A percentile compares a stretch with the other conserved stretches of the same genome.
Conservation (phyloP, 305 asterid species). For the Rubia peregrina region DNA sequence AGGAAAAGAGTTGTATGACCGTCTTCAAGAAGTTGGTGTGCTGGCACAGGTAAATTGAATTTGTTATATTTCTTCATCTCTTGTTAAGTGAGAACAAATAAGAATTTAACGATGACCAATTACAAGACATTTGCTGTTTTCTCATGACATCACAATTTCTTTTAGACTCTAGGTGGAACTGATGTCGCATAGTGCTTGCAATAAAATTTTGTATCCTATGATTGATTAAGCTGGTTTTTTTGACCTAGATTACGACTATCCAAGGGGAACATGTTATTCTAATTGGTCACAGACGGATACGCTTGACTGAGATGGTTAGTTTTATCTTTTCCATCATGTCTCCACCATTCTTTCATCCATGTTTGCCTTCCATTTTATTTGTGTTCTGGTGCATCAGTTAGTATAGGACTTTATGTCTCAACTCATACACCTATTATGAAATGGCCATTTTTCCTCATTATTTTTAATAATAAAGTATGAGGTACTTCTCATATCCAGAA, state of each 20-base stretch:
- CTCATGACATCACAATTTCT: background rate
- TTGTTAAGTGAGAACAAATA: background rate
- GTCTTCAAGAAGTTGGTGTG: constrained; percentile 93
- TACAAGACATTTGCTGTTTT: background rate
- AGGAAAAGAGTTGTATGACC: constrained; percentile 75
- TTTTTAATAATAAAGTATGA: background rate
- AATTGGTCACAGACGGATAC: constrained; percentile 92
- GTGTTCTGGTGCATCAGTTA: constrained; percentile 5
- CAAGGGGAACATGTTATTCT: constrained; percentile 92
- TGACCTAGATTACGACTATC: constrained; percentile 74
- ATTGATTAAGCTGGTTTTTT: constrained; percentile 32
- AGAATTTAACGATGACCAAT: background rate
- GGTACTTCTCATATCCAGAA: background rate
- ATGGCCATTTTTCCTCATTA: background rate
- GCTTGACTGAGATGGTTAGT: constrained; percentile 77
- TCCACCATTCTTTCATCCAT: background rate
- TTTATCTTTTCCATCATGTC: background rate
- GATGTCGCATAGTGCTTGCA: background rate
- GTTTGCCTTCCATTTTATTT: background rate
- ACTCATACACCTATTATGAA: background rate
- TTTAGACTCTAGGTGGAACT: background rate
- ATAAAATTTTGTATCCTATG: constrained; percentile 12
- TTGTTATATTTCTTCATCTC: background rate
- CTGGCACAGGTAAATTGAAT: constrained; percentile 70
- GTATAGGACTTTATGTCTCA: background rate